These are phyloP conservation scores for Cunninghamia lanceolata DNA, from an alignment of 75 land plant genomes.

Conservation along the genomic window DNA sequence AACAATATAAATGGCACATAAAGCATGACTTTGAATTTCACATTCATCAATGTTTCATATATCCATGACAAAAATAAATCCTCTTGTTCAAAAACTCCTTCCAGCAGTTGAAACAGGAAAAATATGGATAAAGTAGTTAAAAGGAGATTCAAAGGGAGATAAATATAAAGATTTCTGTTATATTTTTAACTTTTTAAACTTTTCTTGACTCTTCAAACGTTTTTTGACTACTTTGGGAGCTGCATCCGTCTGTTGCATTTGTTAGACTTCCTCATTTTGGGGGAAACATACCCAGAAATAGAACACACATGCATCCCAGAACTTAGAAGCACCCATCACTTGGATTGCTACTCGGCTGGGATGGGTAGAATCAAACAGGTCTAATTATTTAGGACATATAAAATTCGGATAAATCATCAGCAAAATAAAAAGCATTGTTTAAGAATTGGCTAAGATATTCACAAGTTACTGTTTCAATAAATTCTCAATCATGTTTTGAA, in stretches of 20 bases:
- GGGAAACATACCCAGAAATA: background rate
- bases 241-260: background rate
- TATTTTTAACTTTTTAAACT: too few species aligned
- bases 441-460: background rate
- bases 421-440: background rate
- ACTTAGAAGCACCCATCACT: background rate
- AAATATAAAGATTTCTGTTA: too few species aligned
- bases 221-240: background rate
- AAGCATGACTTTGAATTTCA: background rate
- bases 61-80: background rate
- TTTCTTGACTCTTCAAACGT: too few species aligned
- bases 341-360: background rate
- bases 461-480: background rate
- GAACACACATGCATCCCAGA: background rate
- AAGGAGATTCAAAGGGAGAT: background rate
- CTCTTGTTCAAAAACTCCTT: background rate
- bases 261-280: background rate
- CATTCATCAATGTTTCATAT: background rate
- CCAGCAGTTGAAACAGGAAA: background rate
- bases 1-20: background rate
- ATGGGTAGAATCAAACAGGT: background rate
- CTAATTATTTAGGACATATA: background rate
- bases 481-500: background rate
- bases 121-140: too few species aligned
- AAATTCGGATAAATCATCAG: background rate